phyloP scores from a whole-genome alignment of 345 rosid genomes.

The Acer campestre region DNA sequence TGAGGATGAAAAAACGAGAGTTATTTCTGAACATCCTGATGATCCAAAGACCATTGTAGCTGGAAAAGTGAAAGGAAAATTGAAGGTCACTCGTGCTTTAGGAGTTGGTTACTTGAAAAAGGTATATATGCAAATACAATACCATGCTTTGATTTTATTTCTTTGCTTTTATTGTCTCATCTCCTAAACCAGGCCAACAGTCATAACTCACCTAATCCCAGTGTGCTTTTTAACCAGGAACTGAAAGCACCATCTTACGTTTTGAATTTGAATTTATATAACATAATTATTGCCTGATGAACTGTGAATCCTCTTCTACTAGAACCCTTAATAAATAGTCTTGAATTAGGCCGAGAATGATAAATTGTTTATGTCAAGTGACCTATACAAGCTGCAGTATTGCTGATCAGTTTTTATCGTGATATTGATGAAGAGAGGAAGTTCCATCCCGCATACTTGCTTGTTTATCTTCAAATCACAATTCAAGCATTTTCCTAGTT shows the following conservation, averaged over 20 bases:
- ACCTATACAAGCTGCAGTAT: not conserved
- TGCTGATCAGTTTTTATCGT: not conserved
- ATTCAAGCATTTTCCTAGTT: not conserved
- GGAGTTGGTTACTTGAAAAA: constrained; percentile 97
- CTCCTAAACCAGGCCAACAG: not conserved
- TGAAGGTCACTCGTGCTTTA: constrained; percentile 91
- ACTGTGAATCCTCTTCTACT: not conserved
- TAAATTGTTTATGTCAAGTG: not conserved
- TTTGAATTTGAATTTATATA: not conserved
- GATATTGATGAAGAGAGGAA: not conserved
- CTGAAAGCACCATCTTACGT: not conserved
- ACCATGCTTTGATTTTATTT: not conserved
- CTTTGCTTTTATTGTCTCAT: not conserved
- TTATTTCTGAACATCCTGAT: constrained; percentile 79
- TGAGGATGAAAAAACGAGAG: constrained; percentile 64
- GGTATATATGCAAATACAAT: constrained; percentile 35
- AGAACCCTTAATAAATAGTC: not conserved
- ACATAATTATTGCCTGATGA: not conserved
- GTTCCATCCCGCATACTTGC: not conserved
- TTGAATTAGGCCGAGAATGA: not conserved
- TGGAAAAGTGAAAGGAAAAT: constrained; percentile 91
- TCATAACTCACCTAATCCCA: not conserved
- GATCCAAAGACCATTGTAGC: constrained; percentile 65
- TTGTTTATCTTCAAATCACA: not conserved
- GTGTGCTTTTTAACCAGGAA: not conserved